Conservation (phyloP, 2,329 filamentous ascomycete species). For the Sarocladiaceae sp. region DNA sequence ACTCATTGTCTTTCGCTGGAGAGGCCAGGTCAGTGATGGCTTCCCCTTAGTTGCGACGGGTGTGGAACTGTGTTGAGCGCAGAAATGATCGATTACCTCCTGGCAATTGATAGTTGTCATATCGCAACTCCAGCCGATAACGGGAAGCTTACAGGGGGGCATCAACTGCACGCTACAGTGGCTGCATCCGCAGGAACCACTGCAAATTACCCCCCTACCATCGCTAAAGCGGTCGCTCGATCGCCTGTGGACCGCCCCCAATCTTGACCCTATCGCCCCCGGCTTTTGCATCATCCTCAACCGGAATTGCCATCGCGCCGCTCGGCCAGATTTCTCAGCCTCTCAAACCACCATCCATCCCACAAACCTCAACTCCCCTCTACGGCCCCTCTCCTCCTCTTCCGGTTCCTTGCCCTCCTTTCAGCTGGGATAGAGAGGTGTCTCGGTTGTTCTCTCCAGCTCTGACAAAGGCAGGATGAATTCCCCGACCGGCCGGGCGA, state of each 20-base stretch:
- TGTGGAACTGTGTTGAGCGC: no score
- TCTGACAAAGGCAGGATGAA: slow-evolving; percentile 28
- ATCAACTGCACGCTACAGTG: neutral
- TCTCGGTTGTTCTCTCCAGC: slow-evolving; percentile 16
- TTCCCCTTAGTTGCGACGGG: no score
- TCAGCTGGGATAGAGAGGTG: slow-evolving; percentile 20
- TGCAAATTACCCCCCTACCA: no score
- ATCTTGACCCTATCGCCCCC: no score
- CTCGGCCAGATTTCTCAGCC: slow-evolving; percentile 7
- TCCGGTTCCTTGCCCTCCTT: slow-evolving; percentile 12
- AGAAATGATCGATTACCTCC: no score
- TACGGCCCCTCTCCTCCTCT: neutral
- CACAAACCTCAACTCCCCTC: slow-evolving; percentile 1
- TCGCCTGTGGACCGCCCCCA: no score
- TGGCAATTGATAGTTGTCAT: no score
- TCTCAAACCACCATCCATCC: slow-evolving; percentile 4
- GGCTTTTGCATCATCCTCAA: slow-evolving; percentile 10
- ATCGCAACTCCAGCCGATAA: no score
- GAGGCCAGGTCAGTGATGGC: no score
- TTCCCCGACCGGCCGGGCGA: slow-evolving; percentile 49
- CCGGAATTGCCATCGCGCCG: slow-evolving; percentile 9
- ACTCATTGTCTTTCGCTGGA: no score
- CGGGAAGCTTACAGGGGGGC: neutral
- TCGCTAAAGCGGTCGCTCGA: no score
- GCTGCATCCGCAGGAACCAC: slow-evolving; percentile 1